Conservation (phyloP, 495 filamentous ascomycete species). For the Hypomontagnella monticulosa region DNA sequence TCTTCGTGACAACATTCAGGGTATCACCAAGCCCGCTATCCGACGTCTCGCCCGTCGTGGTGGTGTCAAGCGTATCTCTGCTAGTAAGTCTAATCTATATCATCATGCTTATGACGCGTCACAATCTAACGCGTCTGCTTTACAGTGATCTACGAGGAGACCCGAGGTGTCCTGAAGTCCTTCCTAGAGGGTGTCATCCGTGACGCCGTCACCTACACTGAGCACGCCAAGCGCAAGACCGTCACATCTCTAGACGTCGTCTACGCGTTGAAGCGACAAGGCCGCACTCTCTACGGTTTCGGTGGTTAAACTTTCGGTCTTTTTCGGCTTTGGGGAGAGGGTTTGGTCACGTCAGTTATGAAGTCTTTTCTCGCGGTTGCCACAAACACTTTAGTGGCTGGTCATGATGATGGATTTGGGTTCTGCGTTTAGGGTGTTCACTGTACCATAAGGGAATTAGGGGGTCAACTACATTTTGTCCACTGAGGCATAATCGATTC, state of each 20-base stretch:
- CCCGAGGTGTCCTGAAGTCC: slow-evolving; percentile 99
- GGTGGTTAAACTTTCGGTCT: slow-evolving; percentile 75
- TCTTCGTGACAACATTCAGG: slow-evolving; percentile 99
- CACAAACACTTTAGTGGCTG: slow-evolving; percentile 39
- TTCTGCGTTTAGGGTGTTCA: slow-evolving; percentile 52
- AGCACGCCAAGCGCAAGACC: slow-evolving; percentile 98
- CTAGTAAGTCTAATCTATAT: slow-evolving; percentile 66
- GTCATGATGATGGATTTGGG: slow-evolving; percentile 50
- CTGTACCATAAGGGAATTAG: slow-evolving; percentile 49
- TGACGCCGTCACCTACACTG: slow-evolving; percentile 97
- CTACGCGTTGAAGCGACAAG: slow-evolving; percentile 93
- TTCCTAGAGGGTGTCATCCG: slow-evolving; percentile 99
- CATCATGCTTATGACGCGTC: neutral
- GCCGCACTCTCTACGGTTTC: slow-evolving; percentile 96
- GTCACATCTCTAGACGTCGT: slow-evolving; percentile 95
- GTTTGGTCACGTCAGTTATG: slow-evolving; percentile 47
- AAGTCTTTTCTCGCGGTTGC: slow-evolving; percentile 41
- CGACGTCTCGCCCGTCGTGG: slow-evolving; percentile 99
- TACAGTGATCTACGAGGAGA: slow-evolving; percentile 98
- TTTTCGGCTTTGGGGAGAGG: slow-evolving; percentile 24
- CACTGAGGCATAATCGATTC: slow-evolving; percentile 44
- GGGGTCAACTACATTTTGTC: slow-evolving; percentile 38
- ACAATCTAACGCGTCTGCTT: slow-evolving; percentile 49
- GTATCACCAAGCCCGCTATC: slow-evolving; percentile 99
- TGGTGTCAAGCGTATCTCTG: slow-evolving; percentile 99